Base-by-base conservation (phyloP, 371 early-diverging fungal genomes). In the Entomophthora muscae region DNA sequence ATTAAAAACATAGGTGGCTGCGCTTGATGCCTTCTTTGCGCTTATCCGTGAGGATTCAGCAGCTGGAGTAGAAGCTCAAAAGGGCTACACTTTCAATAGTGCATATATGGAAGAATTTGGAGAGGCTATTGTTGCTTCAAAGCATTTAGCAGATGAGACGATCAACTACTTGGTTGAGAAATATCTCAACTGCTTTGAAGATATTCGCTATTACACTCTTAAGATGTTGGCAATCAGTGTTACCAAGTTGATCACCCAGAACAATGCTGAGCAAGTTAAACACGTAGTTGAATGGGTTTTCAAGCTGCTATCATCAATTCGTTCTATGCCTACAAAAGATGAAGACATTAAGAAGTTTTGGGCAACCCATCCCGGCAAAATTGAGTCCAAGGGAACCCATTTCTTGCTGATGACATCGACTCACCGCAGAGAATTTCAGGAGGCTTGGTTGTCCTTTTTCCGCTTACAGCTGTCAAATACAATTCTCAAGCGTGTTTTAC, bases 391-490 rank as follows among this genome's bases (percentile, higher is more conserved):
- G 10, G 31, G 32, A 32, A 61, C n/a, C 5, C 61, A 61, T 30
- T 61, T 61, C 27, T 22, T 30, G 22, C 17, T 24, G 21, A 12
- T n/a, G 23, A 33, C 21, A 2, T 22, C 32, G 3, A 5, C 70
- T 13, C 84, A 90, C 59, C 67, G 72, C 33, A 75, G 77, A 58
- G 83, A 74, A 22, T 90, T 88, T 65, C 72, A 78, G 33, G 83
- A 85, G 24, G 83, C 85, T 63, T 94, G 93, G 94, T 67, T 94
- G 31, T 79, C 80, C 1, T 74, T 90, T 60, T 70, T 96, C 65
- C 73, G 80, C 61, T 72, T 86, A 32, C 86, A 87, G 2, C 73
- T 93, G 65, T 75, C 81, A 1, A 69, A 76, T 7, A 83, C 77
- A 2, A 77, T 84, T 55, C 90, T 90, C 76, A 91, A 90, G 67